Conservation (phyloP, 1,284 basidiomycete genomes). For the Ceratorhiza oryzae-sativae region DNA sequence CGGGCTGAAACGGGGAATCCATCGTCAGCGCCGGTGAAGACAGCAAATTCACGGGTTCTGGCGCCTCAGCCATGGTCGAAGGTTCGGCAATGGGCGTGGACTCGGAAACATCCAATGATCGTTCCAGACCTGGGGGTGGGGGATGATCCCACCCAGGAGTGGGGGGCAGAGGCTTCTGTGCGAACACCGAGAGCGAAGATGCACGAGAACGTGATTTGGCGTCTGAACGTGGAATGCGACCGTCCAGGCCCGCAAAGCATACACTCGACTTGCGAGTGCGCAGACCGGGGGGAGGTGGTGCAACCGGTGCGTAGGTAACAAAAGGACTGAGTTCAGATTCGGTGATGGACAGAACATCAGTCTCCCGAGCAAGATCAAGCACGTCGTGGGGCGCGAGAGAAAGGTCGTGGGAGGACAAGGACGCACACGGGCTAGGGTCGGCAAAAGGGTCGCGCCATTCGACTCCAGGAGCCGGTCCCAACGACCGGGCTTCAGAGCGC, state of each 20-base stretch:
- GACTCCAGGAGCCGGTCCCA: slow-evolving; percentile 15
- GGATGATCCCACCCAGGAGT: not conserved
- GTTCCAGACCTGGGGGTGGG: not conserved
- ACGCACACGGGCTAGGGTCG: not conserved
- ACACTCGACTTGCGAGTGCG: slow-evolving; percentile 34
- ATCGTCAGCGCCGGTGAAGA: not conserved
- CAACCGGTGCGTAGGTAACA: slow-evolving; percentile 1
- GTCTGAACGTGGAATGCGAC: slow-evolving; percentile 3
- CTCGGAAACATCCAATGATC: slow-evolving; percentile 2
- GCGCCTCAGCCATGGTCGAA: not conserved
- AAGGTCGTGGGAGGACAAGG: slow-evolving; percentile 3
- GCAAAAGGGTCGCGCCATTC: slow-evolving; percentile 28
- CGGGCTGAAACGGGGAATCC: slow-evolving; percentile 10
- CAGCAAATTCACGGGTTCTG: not conserved
- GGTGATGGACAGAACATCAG: slow-evolving; percentile 26
- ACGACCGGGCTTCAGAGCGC: not conserved
- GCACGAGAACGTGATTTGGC: slow-evolving; percentile 9
- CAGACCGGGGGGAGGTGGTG: not conserved
- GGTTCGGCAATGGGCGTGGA: not conserved
- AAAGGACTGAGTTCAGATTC: slow-evolving; percentile 31
- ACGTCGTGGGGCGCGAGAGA: slow-evolving; percentile 9
- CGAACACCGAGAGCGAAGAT: not conserved
- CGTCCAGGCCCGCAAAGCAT: slow-evolving; percentile 21
- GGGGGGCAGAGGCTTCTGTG: slow-evolving; percentile 21
- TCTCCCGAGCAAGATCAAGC: not conserved